Percentiles rank a stretch among this genome's conserved stretches.
phyloP scores from a whole-genome alignment of 2,329 filamentous ascomycete species.

The Colletotrichum horii region DNA sequence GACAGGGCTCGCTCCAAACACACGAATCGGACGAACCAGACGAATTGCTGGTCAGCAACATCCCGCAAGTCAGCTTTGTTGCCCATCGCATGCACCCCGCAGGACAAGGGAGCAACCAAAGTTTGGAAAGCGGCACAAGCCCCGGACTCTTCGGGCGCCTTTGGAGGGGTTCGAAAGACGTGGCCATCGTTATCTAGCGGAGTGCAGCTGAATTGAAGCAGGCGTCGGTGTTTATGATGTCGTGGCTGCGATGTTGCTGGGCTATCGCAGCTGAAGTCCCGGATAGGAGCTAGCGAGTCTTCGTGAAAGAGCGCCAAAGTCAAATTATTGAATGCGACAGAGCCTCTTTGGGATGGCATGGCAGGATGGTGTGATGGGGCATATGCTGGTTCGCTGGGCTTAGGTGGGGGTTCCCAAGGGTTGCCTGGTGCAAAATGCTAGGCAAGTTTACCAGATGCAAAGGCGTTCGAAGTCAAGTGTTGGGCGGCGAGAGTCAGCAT shows the following conservation, averaged over 20 bases:
- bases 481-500: not conserved
- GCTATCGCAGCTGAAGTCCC: not conserved
- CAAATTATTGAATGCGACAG: slow-evolving; percentile 9
- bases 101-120: not conserved
- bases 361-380: not conserved
- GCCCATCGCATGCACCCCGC: not conserved
- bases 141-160: not conserved
- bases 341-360: slow-evolving; percentile 5
- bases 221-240: slow-evolving; percentile 2
- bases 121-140: not conserved
- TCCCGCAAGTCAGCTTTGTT: not conserved
- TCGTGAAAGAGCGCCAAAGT: not conserved
- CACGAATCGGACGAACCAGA: not conserved
- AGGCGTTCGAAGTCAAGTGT: not conserved
- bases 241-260: not conserved
- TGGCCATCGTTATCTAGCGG: not conserved
- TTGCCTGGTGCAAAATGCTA: not conserved
- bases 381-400: not conserved
- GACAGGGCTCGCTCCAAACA: not conserved
- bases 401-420: not conserved
- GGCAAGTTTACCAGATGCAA: not conserved
- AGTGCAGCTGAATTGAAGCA: slow-evolving; percentile 3
- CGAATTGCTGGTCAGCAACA: not conserved
- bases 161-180: not conserved
- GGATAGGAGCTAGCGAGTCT: not conserved